phyloP scores from a whole-genome alignment of 2,329 filamentous ascomycete species.

The Rhexocercosporidium sp. region DNA sequence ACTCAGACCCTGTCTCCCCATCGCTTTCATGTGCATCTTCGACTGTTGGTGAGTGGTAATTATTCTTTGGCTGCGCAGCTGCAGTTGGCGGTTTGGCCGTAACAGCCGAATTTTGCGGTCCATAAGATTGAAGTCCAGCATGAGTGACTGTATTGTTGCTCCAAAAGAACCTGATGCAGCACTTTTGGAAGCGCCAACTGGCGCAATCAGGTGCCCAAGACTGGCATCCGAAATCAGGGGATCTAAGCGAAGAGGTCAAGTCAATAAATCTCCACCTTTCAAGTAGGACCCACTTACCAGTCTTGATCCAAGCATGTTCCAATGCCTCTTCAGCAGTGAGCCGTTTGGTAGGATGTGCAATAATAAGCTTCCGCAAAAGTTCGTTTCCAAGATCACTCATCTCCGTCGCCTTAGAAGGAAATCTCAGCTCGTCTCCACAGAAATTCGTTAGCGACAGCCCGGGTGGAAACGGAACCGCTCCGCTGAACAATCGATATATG shows the following conservation, averaged over 20 bases:
- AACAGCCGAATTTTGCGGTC: neutral
- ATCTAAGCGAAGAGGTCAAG: neutral
- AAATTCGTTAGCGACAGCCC: slow-evolving; percentile 9
- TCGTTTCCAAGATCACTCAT: neutral
- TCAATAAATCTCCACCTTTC: neutral
- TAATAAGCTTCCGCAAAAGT: slow-evolving; percentile 7
- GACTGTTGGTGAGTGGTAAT: too few relatives aligned
- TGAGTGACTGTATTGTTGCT: neutral
- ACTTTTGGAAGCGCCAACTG: neutral
- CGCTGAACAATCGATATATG: slow-evolving; percentile 14
- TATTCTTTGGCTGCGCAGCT: too few relatives aligned
- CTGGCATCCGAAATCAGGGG: neutral
- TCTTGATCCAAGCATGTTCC: slow-evolving; percentile 7
- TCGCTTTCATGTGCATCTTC: too few relatives aligned
- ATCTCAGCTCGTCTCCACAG: slow-evolving; percentile 5
- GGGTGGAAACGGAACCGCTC: slow-evolving; percentile 21
- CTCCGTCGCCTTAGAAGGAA: neutral
- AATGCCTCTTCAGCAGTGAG: slow-evolving; percentile 6
- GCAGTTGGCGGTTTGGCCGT: too few relatives aligned
- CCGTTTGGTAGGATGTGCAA: neutral
- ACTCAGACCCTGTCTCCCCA: too few relatives aligned
- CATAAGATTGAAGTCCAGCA: neutral
- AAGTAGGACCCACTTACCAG: neutral
- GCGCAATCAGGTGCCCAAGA: neutral
- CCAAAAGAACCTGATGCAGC: neutral